Percentiles rank a stretch among this genome's conserved stretches.
phyloP scores from a whole-genome alignment of 2,329 filamentous ascomycete genomes.

The Chalaropsis ovoidea region DNA sequence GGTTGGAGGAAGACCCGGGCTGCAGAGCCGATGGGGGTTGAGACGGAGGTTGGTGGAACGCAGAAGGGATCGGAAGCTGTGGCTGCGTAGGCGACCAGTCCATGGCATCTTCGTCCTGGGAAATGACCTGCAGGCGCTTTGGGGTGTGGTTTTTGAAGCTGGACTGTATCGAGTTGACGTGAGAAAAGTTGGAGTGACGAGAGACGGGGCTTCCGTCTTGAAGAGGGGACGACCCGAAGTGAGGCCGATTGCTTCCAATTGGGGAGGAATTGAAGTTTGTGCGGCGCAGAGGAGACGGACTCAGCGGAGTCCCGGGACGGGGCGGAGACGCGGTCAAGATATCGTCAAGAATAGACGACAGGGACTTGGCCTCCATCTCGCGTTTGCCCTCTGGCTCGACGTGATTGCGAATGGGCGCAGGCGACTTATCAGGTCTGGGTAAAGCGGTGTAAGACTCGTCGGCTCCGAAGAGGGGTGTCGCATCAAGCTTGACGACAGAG shows the following conservation, averaged over 20 bases:
- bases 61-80: constrained; percentile 40
- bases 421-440: constrained; percentile 1
- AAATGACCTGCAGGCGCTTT: constrained; percentile 27
- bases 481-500: constrained; percentile 39
- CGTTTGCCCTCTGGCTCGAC: constrained; percentile 27
- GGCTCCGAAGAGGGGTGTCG: constrained; percentile 43
- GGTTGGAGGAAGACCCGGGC: constrained; percentile 12
- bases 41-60: constrained; percentile 29
- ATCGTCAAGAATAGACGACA: constrained; percentile 42
- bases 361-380: constrained; percentile 33
- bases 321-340: constrained; percentile 30
- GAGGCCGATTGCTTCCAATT: constrained; percentile 8
- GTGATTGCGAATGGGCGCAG: not conserved
- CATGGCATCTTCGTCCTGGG: constrained; percentile 49
- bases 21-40: constrained; percentile 14
- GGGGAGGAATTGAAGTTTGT: constrained; percentile 21
- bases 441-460: constrained; percentile 17
- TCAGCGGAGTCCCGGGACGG: constrained; percentile 27
- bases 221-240: constrained; percentile 1
- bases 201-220: constrained; percentile 8
- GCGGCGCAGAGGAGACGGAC: constrained; percentile 20
- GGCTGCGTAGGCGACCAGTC: constrained; percentile 54
- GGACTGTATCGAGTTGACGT: constrained; percentile 1
- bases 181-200: constrained; percentile 16
- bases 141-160: constrained; percentile 20